These are phyloP conservation scores for Termitomyces sp. DNA, from an alignment of 768 basidiomycete genomes.

Conservation along the genomic window DNA sequence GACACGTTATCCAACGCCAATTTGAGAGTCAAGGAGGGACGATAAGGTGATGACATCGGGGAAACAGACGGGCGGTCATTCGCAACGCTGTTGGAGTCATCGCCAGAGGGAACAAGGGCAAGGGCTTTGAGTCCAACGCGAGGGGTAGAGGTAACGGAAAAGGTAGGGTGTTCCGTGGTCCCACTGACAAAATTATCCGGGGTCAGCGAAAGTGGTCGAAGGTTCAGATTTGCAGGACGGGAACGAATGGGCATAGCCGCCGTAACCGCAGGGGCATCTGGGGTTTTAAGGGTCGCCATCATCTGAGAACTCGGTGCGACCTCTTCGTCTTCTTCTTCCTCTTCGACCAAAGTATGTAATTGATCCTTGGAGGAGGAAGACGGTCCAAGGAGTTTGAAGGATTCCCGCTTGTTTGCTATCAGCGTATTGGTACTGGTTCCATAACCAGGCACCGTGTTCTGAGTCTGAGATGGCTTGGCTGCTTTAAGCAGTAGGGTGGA, in stretches of 20 bases:
- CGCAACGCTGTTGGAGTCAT: slow-evolving; percentile 22
- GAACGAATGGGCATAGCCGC: slow-evolving; percentile 40
- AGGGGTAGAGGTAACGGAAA: slow-evolving; percentile 46
- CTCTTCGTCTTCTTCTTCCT: slow-evolving; percentile 70
- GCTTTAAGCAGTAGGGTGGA: slow-evolving; percentile 30
- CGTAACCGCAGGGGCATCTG: slow-evolving; percentile 25
- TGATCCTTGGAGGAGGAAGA: slow-evolving; percentile 69
- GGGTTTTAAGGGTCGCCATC: slow-evolving; percentile 23
- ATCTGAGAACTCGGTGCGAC: slow-evolving; percentile 20
- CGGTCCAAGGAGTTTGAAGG: slow-evolving; percentile 63
- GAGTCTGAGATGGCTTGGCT: slow-evolving; percentile 53
- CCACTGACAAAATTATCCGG: slow-evolving; percentile 40
- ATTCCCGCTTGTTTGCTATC: slow-evolving; percentile 67
- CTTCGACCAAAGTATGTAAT: slow-evolving; percentile 74
- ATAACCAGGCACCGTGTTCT: slow-evolving; percentile 38
- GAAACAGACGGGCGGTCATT: slow-evolving; percentile 27
- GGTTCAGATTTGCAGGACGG: slow-evolving; percentile 59
- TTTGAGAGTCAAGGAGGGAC: slow-evolving; percentile 34
- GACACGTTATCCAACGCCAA: slow-evolving; percentile 22
- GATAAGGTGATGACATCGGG: slow-evolving; percentile 21
- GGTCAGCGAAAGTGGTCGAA: slow-evolving; percentile 69
- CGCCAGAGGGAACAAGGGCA: slow-evolving; percentile 34
- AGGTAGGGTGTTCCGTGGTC: slow-evolving; percentile 41
- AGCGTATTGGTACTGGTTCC: slow-evolving; percentile 33
- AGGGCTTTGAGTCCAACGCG: slow-evolving; percentile 47